Base-by-base conservation (phyloP, 495 filamentous ascomycete genomes). In the Mytilinidion resinicola region DNA sequence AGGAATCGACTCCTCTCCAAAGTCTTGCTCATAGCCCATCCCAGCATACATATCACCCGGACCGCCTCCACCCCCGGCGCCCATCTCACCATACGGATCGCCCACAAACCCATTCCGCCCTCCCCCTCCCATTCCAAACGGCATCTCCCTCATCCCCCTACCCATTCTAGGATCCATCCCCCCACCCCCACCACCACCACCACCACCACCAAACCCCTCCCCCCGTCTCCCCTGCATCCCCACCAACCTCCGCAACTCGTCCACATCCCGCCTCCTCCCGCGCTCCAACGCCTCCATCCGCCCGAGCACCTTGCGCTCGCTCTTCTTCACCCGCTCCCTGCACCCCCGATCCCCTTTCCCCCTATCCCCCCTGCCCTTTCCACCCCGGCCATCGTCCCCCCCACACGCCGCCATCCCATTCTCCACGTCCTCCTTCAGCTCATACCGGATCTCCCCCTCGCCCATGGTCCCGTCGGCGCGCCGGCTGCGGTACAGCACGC, bases 371-470 rank as follows among this genome's bases (percentile, higher is more conserved):
- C 34, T 30, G 1, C 33, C 55, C 36, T 49, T 37, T 33, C 43
- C 35, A 8, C 14, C 7, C 14, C 15, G 14, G 21, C 42, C n/a
- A 6, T 36, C 34, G 15, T 49, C 30, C 12, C 19, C 44, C 52
- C 48, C 53, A 21, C 51, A 52, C 53, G 19, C 52, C 59, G 36
- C 59, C 56, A 43, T 56, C 48, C 48, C 36, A 2, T 6, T 51
- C 46, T 53, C 47, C 21, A 60, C 11, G 1, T 48, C 30, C 20
- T 61, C 53, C 33, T 57, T 61, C 3, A 56, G 30, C 46, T 52
- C 25, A 53, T 52, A 61, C 19, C 59, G 30, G 1, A 52, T 43
- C 48, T 61, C 59, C n/a, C 59, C 59, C 6, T 19, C 37, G 10
- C 20, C 53, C 11, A 20, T 61, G 0, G 33, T n/a, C 17, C 58